These are phyloP conservation scores for Diutina sp. DNA, from an alignment of 1,139 yeast species.

Conservation along the genomic window DNA sequence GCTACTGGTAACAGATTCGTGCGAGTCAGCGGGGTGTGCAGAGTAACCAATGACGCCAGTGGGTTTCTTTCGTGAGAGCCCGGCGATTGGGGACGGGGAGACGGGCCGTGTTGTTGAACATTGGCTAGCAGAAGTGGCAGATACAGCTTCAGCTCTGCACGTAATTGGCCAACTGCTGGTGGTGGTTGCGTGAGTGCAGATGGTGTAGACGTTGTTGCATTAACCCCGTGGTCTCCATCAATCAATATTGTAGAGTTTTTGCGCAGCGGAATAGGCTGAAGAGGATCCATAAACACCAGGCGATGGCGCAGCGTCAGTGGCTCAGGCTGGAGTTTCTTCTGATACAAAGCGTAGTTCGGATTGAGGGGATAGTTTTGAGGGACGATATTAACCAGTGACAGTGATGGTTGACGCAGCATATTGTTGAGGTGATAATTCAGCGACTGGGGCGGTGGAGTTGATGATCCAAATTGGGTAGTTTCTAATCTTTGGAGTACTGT, in stretches of 20 bases:
- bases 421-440: background rate
- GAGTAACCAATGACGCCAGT: background rate
- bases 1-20: background rate
- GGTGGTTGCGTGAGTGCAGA: background rate
- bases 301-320: slow-evolving; percentile 10
- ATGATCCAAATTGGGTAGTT: background rate
- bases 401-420: background rate
- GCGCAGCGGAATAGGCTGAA: slow-evolving; percentile 17
- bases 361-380: slow-evolving; percentile 27
- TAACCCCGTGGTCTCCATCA: background rate
- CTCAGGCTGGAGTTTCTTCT: slow-evolving; percentile 5
- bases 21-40: background rate
- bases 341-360: slow-evolving; percentile 21
- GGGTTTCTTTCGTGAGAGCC: background rate
- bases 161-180: background rate
- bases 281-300: slow-evolving; percentile 22
- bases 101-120: background rate
- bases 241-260: background rate
- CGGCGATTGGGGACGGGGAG: background rate
- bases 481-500: background rate
- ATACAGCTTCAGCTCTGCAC: slow-evolving; percentile 1
- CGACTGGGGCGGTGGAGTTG: background rate
- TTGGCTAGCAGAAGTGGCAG: background rate
- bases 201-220: background rate
- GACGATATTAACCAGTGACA: slow-evolving; percentile 8